Evolutionary conservation across 768 basidiomycete genomes (phyloP), one percentile per base, ranked within the genome.

Genomic region (Pisolithus microcarpus): DNA sequence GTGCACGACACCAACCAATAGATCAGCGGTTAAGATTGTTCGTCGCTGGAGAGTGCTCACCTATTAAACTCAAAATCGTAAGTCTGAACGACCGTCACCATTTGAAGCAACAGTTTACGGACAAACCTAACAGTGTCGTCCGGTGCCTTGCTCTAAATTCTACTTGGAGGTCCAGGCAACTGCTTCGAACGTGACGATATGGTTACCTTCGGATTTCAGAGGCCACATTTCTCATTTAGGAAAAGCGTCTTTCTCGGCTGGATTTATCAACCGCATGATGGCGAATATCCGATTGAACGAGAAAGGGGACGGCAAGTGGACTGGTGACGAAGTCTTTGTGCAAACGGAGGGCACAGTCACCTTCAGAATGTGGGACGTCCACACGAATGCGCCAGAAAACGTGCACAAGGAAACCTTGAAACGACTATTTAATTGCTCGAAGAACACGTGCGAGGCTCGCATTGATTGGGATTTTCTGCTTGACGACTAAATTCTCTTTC

Each of bases 391-490:
- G 42, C 81, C 85, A n/a, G 87, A 89, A 64, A 79, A 76, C 43
- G 51, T 69, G 43, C 77, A 76, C 50, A 81, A 77, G 63, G 87
- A 88, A 67, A 69, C 74, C 2, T 63, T 82, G 56, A 83, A 79
- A 63, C 75, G 84, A 44, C 71, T 86, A 52, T 84, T 86, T 61
- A 72, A 81, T 38, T 78, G 78, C 63, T 50, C 61, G 31, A 78
- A 73, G 59, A 83, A 75, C 63, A 68, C 72, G 40, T 77, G 79
- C 7, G 80, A 78, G 59, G 59, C 60, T 28, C 56, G 71, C 40
- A 82, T 86, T 52, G 76, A 88, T 67, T 89, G 87, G 87, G 87
- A 89, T 63, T 88, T 85, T 66, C 70, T 89, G 51, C 74, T 89
- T 44, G 84, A 87, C 52, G 84, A 85, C 61, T 86, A 69, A 67